A percentile compares a stretch with the other conserved stretches of the same genome.
Conservation (phyloP, 176 grass and related monocot species). For the Triticum turgidum region DNA sequence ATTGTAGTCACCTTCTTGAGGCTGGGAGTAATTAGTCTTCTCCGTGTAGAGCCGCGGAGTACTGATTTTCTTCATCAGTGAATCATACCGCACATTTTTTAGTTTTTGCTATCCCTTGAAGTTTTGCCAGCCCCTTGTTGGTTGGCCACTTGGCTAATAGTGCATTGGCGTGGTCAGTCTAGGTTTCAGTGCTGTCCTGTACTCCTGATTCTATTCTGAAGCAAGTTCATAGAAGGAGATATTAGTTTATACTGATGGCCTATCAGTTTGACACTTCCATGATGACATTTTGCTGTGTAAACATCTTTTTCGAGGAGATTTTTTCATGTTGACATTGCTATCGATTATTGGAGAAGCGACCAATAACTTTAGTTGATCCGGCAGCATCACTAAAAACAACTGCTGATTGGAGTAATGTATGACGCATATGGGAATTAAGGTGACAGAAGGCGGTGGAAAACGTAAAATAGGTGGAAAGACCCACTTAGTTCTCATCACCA, state of each 20-base stretch:
- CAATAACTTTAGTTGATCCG: not conserved
- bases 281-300: not conserved
- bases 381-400: not conserved
- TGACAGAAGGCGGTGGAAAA: not conserved
- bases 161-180: not conserved
- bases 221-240: not conserved
- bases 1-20: not conserved
- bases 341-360: not conserved
- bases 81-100: not conserved
- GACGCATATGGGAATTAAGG: not conserved
- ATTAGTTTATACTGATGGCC: not conserved
- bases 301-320: not conserved
- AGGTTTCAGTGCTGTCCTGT: not conserved
- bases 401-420: not conserved
- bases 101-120: not conserved
- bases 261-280: constrained; percentile 12
- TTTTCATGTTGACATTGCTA: not conserved
- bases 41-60: not conserved
- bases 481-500: not conserved
- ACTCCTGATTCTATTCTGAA: not conserved
- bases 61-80: not conserved
- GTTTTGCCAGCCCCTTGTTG: not conserved
- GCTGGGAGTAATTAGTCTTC: not conserved
- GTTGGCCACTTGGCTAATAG: constrained; percentile 1
- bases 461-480: not conserved